A percentile compares a stretch with the other conserved stretches of the same genome.
Evolutionary conservation across 2,329 filamentous ascomycete species (phyloP).

Genomic region (Aspergillus sp.): DNA sequence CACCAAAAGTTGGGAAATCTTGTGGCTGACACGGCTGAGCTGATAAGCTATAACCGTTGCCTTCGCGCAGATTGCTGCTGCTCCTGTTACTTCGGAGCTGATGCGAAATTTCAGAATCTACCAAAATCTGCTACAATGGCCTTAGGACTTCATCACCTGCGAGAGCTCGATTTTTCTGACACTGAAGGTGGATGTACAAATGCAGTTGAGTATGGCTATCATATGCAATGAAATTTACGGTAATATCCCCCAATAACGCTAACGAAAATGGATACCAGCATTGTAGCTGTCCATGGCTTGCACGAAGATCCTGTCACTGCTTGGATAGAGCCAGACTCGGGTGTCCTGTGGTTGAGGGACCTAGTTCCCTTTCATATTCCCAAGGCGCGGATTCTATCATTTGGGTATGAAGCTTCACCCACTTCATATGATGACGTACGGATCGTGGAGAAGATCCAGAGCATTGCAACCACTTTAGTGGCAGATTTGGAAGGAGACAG

Average conservation of each 20-base stretch:
- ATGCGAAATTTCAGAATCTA: background rate
- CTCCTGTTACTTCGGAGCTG: background rate
- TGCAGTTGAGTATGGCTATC: background rate
- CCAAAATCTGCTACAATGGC: background rate
- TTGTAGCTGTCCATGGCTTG: background rate
- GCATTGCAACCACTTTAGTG: constrained; percentile 24
- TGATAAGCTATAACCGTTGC: background rate
- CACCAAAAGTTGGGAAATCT: background rate
- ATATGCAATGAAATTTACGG: background rate
- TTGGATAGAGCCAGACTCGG: background rate
- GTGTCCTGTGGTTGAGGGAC: background rate
- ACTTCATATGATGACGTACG: constrained; percentile 1
- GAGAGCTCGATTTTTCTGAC: background rate
- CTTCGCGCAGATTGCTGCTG: too few species aligned
- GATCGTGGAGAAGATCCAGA: constrained; percentile 5
- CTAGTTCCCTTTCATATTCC: background rate
- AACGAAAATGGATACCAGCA: background rate
- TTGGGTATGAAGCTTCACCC: constrained; percentile 10
- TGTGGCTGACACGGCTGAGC: background rate
- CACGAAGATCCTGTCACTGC: background rate
- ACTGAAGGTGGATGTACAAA: background rate
- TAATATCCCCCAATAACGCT: background rate
- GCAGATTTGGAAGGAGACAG: constrained; percentile 27
- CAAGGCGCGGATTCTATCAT: constrained; percentile 12
- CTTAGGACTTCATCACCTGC: background rate